Base-by-base conservation (phyloP, 305 asterid genomes). In the Fraxinus angustifolia region DNA sequence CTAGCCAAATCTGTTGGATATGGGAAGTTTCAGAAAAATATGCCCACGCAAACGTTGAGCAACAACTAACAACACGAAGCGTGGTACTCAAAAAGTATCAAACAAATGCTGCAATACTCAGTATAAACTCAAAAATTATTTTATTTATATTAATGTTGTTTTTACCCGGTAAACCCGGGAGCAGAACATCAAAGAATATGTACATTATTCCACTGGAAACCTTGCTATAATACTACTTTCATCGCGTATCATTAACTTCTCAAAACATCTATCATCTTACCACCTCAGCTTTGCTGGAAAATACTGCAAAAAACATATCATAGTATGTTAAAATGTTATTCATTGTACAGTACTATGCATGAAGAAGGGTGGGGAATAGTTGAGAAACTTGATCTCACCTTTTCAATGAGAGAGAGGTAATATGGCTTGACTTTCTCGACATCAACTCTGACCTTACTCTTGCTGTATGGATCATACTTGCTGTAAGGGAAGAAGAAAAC, bases 391-490 rank as follows among this genome's bases (percentile, higher is more conserved):
- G 58, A 48, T 30, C 1, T 42, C 23, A 88, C 91, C 89, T 88
- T 88, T 4, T 84, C 45, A 56, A 86, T 84, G 53, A 88, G 86
- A 65, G 88, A 71, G 81, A 84, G 62, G 79, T 85, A 87, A 81
- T 85, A 85, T 16, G 90, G 88, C 76, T 87, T 79, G 76, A 88
- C 90, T 60, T 83, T 80, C 12, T 86, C 89, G 67, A 82, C 88
- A 80, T 88, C 84, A 58, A 88, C 71, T 60, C 19, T 62, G 21
- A 81, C 81, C 73, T 79, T 84, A 86, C 91, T 86, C 82, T 88
- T 88, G 86, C 88, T 88, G 82, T 88, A 88, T 6, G 86, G 88
- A 79, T 88, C 91, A 82, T 88, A 88, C 60, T 88, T 82, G 85
- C 91, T 88, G 77, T 80, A 79, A 11, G 17, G 30, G 17, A 16